Evolutionary conservation across 768 basidiomycete genomes (phyloP).

Genomic region (Sistotremastrum suecicum): DNA sequence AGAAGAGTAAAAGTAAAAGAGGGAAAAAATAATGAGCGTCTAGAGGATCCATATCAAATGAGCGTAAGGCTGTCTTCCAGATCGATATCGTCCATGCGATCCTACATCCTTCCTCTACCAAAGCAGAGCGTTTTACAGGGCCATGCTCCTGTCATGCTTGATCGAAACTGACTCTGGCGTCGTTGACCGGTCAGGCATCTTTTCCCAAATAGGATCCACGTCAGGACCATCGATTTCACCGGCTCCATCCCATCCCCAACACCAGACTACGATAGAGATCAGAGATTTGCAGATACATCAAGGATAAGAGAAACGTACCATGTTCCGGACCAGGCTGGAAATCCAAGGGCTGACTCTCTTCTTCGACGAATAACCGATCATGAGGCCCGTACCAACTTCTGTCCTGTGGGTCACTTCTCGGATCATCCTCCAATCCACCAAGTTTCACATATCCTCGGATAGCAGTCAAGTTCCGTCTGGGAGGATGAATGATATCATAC

Average conservation of each 20-base stretch:
- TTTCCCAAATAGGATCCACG: constrained; percentile 96
- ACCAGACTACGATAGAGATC: constrained; percentile 60
- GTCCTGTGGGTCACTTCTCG: constrained; percentile 93
- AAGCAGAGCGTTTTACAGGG: too few species aligned
- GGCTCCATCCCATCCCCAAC: constrained; percentile 99
- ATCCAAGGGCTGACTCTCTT: constrained; percentile 64
- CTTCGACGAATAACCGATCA: constrained; percentile 81
- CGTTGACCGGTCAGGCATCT: constrained; percentile 53
- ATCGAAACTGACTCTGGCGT: constrained; percentile 46
- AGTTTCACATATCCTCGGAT: constrained; percentile 88
- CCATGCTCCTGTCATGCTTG: constrained; percentile 43
- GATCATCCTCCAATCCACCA: constrained; percentile 96
- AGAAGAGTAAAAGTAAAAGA: too few species aligned
- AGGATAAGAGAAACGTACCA: constrained; percentile 38
- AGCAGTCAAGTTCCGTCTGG: constrained; percentile 82
- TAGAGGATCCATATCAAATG: too few species aligned
- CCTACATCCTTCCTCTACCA: too few species aligned
- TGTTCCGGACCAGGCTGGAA: constrained; percentile 76
- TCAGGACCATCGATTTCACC: constrained; percentile 97
- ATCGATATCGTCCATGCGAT: too few species aligned
- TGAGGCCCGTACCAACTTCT: constrained; percentile 98
- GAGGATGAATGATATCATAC: constrained; percentile 87
- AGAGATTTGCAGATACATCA: neutral
- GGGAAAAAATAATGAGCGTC: too few species aligned
- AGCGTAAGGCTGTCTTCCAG: too few species aligned